Evolutionary conservation across 2,329 filamentous ascomycete genomes (phyloP).

Genomic region (Triangularia verruculosa): DNA sequence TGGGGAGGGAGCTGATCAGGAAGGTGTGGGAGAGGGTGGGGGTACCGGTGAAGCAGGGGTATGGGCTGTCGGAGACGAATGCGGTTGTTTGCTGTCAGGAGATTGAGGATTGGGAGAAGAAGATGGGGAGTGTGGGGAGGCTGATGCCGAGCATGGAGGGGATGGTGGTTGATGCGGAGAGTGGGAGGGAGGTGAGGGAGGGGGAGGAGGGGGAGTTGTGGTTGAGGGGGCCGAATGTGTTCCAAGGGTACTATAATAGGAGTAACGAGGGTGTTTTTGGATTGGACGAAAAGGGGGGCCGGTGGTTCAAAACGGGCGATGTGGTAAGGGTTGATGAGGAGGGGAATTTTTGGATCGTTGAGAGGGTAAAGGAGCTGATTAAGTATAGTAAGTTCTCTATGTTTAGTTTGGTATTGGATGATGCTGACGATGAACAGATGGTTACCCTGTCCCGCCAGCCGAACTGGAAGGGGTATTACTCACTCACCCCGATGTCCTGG

Average conservation of each 20-base stretch:
- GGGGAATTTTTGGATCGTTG: constrained; percentile 86
- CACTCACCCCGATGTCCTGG: constrained; percentile 44
- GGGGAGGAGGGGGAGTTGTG: constrained; percentile 66
- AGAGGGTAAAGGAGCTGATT: constrained; percentile 71
- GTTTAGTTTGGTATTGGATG: background rate
- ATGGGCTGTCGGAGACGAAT: constrained; percentile 83
- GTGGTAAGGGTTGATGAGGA: constrained; percentile 74
- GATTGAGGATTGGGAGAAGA: constrained; percentile 72
- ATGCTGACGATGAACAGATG: constrained; percentile 44
- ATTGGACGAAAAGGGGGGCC: constrained; percentile 42
- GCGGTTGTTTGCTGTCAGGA: constrained; percentile 73
- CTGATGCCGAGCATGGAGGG: constrained; percentile 76
- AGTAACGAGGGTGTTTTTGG: constrained; percentile 69
- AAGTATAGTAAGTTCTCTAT: constrained; percentile 49
- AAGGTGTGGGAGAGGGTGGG: constrained; percentile 70
- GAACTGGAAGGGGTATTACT: constrained; percentile 55
- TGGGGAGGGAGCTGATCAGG: constrained; percentile 77
- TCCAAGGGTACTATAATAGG: constrained; percentile 73
- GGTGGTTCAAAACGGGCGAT: constrained; percentile 89
- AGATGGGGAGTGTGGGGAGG: constrained; percentile 74
- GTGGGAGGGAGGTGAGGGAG: constrained; percentile 50
- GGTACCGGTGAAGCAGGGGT: constrained; percentile 86
- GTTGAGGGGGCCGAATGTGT: constrained; percentile 76
- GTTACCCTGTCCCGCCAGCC: constrained; percentile 68
- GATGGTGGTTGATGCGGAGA: constrained; percentile 60